These are phyloP conservation scores for Sarcocystis neurona DNA, from an alignment of 169 alveolate genomes.

Conservation along the genomic window DNA sequence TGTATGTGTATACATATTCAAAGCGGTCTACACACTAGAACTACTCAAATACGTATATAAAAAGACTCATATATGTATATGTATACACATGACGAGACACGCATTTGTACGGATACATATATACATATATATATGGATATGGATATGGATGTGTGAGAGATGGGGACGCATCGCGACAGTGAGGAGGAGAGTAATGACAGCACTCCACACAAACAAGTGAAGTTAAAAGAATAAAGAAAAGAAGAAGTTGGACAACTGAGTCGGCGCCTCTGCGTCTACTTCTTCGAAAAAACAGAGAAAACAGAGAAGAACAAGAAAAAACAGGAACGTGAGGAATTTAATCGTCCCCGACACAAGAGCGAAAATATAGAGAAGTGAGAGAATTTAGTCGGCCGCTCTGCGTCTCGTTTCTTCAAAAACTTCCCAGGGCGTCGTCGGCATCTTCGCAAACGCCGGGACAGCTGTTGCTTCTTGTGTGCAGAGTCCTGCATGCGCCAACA, in stretches of 20 bases:
- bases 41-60: too few species aligned
- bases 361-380: background rate
- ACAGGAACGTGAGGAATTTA: background rate
- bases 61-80: too few species aligned
- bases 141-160: too few species aligned
- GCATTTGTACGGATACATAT: too few species aligned
- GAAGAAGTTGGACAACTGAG: background rate
- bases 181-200: background rate
- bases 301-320: background rate
- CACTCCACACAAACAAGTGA: background rate
- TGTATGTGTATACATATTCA: slow-evolving; percentile 8
- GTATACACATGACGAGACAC: too few species aligned
- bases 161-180: background rate
- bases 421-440: slow-evolving; percentile 59
- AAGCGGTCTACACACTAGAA: background rate
- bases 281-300: background rate
- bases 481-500: background rate
- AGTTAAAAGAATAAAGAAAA: background rate
- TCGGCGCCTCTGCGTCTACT: background rate
- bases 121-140: too few species aligned
- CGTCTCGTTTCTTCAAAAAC: slow-evolving; percentile 12
- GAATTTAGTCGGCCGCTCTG: background rate
- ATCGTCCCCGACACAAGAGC: background rate
- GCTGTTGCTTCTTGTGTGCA: background rate
- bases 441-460: slow-evolving; percentile 51